These are phyloP conservation scores for Clausena lansium DNA, from an alignment of 345 rosid genomes.

Conservation along the genomic window DNA sequence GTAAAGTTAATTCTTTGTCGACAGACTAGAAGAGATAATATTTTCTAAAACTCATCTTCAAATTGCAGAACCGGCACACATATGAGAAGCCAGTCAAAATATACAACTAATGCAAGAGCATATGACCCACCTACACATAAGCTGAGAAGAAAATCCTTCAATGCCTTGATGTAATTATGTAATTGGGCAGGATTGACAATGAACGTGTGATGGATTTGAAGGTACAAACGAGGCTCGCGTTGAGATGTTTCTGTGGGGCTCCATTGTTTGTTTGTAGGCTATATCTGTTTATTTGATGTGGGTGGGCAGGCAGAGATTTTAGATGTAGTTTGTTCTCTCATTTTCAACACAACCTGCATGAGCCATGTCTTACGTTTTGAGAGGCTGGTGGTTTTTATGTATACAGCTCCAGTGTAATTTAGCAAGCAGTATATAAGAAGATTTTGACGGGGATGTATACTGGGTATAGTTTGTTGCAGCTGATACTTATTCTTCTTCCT, in stretches of 20 bases:
- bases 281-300: constrained; percentile 15
- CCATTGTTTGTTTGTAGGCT: constrained; percentile 32
- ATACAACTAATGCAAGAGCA: constrained; percentile 44
- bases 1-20: neutral
- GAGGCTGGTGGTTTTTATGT: constrained; percentile 25
- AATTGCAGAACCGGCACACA: constrained; percentile 57
- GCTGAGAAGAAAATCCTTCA: constrained; percentile 16
- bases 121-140: constrained; percentile 17
- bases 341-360: neutral
- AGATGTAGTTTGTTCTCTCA: constrained; percentile 11
- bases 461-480: constrained; percentile 33
- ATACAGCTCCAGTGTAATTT: constrained; percentile 46
- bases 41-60: neutral
- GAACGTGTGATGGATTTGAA: constrained; percentile 9
- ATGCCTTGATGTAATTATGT: constrained; percentile 7
- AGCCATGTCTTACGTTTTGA: constrained; percentile 8
- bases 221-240: constrained; percentile 13
- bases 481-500: constrained; percentile 14
- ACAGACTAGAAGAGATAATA: neutral
- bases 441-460: constrained; percentile 46
- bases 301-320: neutral
- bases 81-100: constrained; percentile 61
- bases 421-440: constrained; percentile 40
- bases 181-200: constrained; percentile 2
- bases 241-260: constrained; percentile 24